Evolutionary conservation across 352 stramenopile genomes (phyloP), one percentile per base, ranked within the genome.

Genomic region (Phytophthora citricola): DNA sequence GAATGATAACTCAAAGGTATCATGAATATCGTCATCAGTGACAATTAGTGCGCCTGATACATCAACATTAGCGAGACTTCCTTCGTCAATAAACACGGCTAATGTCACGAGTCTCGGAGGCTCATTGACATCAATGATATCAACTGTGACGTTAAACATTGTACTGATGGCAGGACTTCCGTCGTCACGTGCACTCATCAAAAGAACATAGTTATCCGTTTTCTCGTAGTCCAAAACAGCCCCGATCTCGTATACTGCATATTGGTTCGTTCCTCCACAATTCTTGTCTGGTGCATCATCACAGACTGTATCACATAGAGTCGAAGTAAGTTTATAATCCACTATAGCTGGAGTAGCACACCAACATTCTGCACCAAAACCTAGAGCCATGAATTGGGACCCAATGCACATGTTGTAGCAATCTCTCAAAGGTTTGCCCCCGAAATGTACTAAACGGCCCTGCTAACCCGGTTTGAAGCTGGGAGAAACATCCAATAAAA

Each of bases 331-430:
- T 20, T 36, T 24, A 31, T 61, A 40, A 58, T 52, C 24, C 29
- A 15, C 9, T 27, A 56, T 20, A 14, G 22, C 66, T 38, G 58
- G 71, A 5, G 20, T 78, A 41, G 61, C 58, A 45, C 71, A 78
- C 43, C 44, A 67, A 12, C 71, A 78, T 3, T 63, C 62, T 7
- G 27, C 36, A 41, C 20, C 47, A 17, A 44, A 60, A 15, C 52
- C 51, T 50, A 78, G 29, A n/a, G 41, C 45, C 71, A 76, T 76
- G 22, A 68, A 70, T 56, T 75, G 71, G 7, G 15, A 62, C 12
- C 50, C 45, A 31, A 45, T 24, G 8, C 70, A 78, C 11, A 31
- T 36, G 6, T 48, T 27, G 10, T 60, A 66, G 51, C 71, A 78
- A 41, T 53, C 14, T 12, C 5, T 27, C 43, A 64, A 73, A 34